phyloP scores from a whole-genome alignment of 2,329 filamentous ascomycete genomes.

The Penicillium sp. region DNA sequence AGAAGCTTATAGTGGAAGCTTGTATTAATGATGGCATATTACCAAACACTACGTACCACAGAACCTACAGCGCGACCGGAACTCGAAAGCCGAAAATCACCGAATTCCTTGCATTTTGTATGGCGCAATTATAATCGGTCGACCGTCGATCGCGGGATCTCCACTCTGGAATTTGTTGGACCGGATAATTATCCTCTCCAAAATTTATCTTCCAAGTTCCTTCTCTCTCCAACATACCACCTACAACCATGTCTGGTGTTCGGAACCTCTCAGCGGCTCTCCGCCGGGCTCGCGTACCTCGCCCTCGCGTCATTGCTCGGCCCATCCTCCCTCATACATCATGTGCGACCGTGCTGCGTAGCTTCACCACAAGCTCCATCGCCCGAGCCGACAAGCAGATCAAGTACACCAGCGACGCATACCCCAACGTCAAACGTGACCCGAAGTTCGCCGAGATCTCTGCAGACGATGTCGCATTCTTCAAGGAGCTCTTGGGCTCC shows the following conservation, averaged over 20 bases:
- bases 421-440: slow-evolving; percentile 78
- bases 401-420: slow-evolving; percentile 81
- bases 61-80: background rate
- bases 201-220: slow-evolving; percentile 17
- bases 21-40: too few relatives aligned
- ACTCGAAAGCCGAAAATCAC: slow-evolving; percentile 6
- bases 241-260: slow-evolving; percentile 30
- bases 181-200: slow-evolving; percentile 6
- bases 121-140: slow-evolving; percentile 1
- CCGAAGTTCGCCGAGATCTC: slow-evolving; percentile 69
- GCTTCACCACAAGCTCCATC: slow-evolving; percentile 32
- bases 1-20: too few relatives aligned
- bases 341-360: slow-evolving; percentile 23
- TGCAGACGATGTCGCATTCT: slow-evolving; percentile 76
- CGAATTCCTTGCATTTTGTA: background rate
- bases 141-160: slow-evolving; percentile 19
- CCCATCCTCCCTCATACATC: slow-evolving; percentile 22
- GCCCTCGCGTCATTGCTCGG: slow-evolving; percentile 24
- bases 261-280: slow-evolving; percentile 33
- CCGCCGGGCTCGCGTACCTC: slow-evolving; percentile 35
- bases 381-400: slow-evolving; percentile 39
- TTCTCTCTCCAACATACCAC: slow-evolving; percentile 2
- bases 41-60: too few relatives aligned
- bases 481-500: slow-evolving; percentile 76
- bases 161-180: slow-evolving; percentile 18